Evolutionary conservation across 2,329 filamentous ascomycete genomes (phyloP), one percentile per base, ranked within the genome.

Genomic region (Epicoccum nigrum): DNA sequence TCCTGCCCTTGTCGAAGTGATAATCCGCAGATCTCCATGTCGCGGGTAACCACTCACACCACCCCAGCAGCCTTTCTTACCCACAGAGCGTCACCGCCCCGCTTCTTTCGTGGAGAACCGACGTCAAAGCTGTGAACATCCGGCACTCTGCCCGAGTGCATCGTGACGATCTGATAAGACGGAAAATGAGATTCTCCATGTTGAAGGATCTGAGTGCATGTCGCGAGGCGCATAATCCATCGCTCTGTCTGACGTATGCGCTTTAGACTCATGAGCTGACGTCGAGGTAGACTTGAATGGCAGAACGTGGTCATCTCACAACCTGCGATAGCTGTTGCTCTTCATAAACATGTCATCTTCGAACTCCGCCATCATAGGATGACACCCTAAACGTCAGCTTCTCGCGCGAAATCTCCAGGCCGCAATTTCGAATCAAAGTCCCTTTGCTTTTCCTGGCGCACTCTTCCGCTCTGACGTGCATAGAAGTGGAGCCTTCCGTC

Each of bases 11-110:
- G 43, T 51, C 44, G 44, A 25, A 35, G 48, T 60, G 53, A 30
- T 47, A 60, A 54, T 47, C 45, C 51, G 53, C 44, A 54, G 56
- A 62, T 60, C 59, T 20, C 37, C 48, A 50, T 37, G 27, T 43
- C 37, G 6, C 15, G 17, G 39, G 19, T 27, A 34, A 31, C 48
- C 48, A 41, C 43, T 46, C 23, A 34, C 32, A 39, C 28, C 40
- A 40, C 39, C 41, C 32, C 31, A 20, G 25, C 2, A 25, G 21
- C 38, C 25, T 12, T 19, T 12, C 33, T 40, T 41, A 17, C 34
- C 33, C 49, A 43, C 30, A n/a, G n/a, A 45, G 44, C 51, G 40
- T 45, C 51, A 48, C 45, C n/a, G 27, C 40, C 45, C 51, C 45
- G 30, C 45, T 49, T 41, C 19, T 53, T 47, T 40, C 40, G 21